Evolutionary conservation across 169 alveolate species (phyloP).

Genomic region (Pseudocohnilembus persalinus): DNA sequence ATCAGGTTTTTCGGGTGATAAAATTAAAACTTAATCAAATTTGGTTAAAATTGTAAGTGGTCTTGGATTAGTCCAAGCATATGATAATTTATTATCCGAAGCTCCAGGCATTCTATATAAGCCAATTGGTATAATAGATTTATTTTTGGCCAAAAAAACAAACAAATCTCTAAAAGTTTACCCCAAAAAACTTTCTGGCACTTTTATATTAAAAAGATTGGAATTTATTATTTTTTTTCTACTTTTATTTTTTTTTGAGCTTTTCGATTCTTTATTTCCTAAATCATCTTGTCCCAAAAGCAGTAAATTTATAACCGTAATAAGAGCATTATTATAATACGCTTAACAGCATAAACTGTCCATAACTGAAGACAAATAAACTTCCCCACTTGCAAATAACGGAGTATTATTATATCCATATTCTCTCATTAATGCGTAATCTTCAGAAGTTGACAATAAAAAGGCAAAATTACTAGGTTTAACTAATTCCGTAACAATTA

Average conservation of each 20-base stretch:
- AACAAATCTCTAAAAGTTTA: conserved; percentile 49
- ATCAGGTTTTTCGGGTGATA: conserved; percentile 58
- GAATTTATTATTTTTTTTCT: conserved; percentile 27
- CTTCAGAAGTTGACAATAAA: conserved; percentile 64
- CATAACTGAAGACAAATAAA: conserved; percentile 78
- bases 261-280: not conserved
- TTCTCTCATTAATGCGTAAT: conserved; percentile 67
- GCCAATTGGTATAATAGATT: conserved; percentile 59
- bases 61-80: conserved; percentile 68
- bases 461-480: conserved; percentile 76
- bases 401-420: conserved; percentile 79
- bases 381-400: conserved; percentile 84
- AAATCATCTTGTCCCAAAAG: conserved; percentile 55
- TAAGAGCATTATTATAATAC: conserved; percentile 76
- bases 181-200: conserved; percentile 51
- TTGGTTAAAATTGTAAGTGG: conserved; percentile 41
- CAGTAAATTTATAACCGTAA: conserved; percentile 68
- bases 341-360: conserved; percentile 78
- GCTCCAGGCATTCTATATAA: conserved; percentile 51
- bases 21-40: conserved; percentile 55
- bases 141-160: conserved; percentile 36
- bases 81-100: conserved; percentile 47
- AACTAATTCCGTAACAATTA: conserved; percentile 76
- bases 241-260: conserved; percentile 4
- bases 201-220: conserved; percentile 58